phyloP scores from a whole-genome alignment of 1,284 basidiomycete genomes.

The Austroboletus niveus region DNA sequence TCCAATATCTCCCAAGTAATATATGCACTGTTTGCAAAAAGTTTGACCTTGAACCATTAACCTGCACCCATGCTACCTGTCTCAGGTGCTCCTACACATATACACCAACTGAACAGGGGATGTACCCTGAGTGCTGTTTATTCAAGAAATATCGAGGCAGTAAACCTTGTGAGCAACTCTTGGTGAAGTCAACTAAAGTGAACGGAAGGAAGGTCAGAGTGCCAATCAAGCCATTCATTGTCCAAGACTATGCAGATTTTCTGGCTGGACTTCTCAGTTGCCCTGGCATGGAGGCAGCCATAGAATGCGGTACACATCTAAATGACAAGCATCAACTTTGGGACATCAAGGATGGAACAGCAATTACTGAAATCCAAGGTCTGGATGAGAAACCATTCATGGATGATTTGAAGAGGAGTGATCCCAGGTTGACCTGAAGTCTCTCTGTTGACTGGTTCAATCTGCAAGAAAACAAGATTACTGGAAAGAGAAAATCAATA shows the following conservation, averaged over 20 bases:
- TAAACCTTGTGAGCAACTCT: conserved; percentile 1
- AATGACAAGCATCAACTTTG: neutral
- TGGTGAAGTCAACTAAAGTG: neutral
- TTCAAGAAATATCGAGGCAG: neutral
- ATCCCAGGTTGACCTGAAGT: conserved; percentile 24
- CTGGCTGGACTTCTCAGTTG: neutral
- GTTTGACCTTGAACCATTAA: too few relatives aligned
- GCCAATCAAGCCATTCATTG: neutral
- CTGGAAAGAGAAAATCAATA: conserved; percentile 31
- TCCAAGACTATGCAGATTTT: neutral
- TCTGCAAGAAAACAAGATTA: conserved; percentile 29
- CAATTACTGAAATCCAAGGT: neutral
- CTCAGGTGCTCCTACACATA: too few relatives aligned
- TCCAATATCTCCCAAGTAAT: too few relatives aligned
- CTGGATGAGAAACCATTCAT: neutral
- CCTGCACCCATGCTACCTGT: too few relatives aligned
- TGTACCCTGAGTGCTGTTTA: too few relatives aligned
- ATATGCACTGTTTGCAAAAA: too few relatives aligned
- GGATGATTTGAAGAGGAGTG: neutral
- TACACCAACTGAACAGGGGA: too few relatives aligned
- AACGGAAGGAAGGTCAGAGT: neutral
- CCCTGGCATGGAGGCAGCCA: neutral
- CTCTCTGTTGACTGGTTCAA: conserved; percentile 42
- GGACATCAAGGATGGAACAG: neutral
- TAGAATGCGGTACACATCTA: neutral